These are phyloP conservation scores for Geoglossum glabrum DNA, from an alignment of 495 filamentous ascomycete species.

Conservation along the genomic window DNA sequence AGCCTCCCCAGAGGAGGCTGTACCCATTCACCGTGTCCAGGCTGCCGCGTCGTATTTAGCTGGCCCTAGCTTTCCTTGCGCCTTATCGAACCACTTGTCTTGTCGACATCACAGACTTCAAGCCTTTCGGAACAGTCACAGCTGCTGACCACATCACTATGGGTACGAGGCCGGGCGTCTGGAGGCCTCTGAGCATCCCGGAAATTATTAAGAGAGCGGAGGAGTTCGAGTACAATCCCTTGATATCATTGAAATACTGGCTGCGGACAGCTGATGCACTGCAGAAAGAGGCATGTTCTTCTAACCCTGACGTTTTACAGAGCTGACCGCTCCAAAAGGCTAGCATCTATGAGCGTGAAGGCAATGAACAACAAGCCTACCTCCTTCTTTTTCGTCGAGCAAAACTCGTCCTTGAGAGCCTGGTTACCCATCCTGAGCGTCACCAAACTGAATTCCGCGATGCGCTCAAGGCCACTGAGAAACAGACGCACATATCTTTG, in stretches of 20 bases:
- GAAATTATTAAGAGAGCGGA: constrained; percentile 51
- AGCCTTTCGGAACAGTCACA: background rate
- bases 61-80: background rate
- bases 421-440: constrained; percentile 23
- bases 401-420: constrained; percentile 29
- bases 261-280: constrained; percentile 58
- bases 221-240: constrained; percentile 58
- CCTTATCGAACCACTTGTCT: background rate
- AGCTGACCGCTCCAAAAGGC: constrained; percentile 26
- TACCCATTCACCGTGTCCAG: background rate
- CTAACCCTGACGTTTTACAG: background rate
- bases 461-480: constrained; percentile 27
- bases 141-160: background rate
- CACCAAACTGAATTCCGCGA: constrained; percentile 21
- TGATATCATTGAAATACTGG: constrained; percentile 61
- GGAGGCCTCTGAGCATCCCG: constrained; percentile 43
- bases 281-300: constrained; percentile 46
- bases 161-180: background rate
- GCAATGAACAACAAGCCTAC: constrained; percentile 72
- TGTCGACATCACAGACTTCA: background rate
- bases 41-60: background rate
- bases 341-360: constrained; percentile 63
- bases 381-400: constrained; percentile 69
- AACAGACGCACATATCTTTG: constrained; percentile 32
- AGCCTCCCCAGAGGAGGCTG: background rate